Percentiles rank a stretch among this genome's conserved stretches.
Evolutionary conservation across 345 rosid genomes (phyloP).

Genomic region (Melastoma malabathricum): DNA sequence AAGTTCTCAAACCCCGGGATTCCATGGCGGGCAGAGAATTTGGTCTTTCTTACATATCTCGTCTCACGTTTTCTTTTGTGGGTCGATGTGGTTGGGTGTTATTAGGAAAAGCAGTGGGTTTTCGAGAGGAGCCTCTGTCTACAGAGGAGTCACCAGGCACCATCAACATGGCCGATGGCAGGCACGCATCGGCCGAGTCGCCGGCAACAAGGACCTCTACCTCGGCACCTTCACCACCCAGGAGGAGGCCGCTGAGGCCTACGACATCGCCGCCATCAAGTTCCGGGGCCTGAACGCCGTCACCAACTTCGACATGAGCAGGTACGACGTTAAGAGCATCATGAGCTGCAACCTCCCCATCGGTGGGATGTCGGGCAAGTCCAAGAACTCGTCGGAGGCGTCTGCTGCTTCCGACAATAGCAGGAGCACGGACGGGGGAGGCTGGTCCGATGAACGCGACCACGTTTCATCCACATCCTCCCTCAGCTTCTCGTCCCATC

Average conservation of each 20-base stretch:
- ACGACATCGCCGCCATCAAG: constrained; percentile 85
- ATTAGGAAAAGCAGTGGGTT: constrained; percentile 93
- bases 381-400: no score
- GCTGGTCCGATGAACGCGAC: no score
- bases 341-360: constrained; percentile 74
- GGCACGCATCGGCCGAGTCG: constrained; percentile 96
- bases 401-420: no score
- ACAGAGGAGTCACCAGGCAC: constrained; percentile 97
- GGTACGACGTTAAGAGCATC: constrained; percentile 77
- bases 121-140: constrained; percentile 96
- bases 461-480: no score
- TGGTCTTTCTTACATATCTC: neutral
- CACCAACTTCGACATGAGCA: constrained; percentile 71
- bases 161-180: constrained; percentile 99
- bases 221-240: constrained; percentile 95
- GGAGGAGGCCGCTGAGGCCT: constrained; percentile 98
- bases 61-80: neutral
- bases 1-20: no score
- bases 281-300: constrained; percentile 89
- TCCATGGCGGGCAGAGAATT: no score
- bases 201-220: constrained; percentile 96
- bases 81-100: no score
- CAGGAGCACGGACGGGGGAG: no score
- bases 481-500: no score
- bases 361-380: constrained; percentile 26